Evolutionary conservation across 805 yeast genomes (phyloP).

Genomic region (Candida sithepensis): DNA sequence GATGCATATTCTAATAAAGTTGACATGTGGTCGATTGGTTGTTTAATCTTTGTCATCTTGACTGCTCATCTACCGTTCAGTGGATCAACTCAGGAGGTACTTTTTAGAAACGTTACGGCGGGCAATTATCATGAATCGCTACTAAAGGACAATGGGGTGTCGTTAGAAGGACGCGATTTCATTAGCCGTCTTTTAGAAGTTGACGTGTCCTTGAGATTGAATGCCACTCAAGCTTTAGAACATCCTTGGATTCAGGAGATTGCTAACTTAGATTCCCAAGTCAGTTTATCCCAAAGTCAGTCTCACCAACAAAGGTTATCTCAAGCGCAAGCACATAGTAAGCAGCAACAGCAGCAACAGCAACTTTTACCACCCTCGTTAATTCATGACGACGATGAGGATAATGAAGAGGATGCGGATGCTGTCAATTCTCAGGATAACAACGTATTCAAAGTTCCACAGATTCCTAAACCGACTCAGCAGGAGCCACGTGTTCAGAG

Average conservation of each 20-base stretch:
- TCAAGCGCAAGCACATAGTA: constrained; percentile 13
- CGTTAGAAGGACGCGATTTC: constrained; percentile 69
- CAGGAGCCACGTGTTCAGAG: neutral
- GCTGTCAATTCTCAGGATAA: neutral
- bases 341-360: neutral
- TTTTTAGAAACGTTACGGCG: constrained; percentile 67
- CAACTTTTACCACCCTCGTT: neutral
- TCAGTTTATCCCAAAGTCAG: constrained; percentile 67
- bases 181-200: constrained; percentile 68
- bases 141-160: constrained; percentile 54
- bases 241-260: constrained; percentile 74
- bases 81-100: constrained; percentile 83
- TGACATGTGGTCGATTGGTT: constrained; percentile 98
- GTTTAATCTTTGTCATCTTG: constrained; percentile 83
- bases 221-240: constrained; percentile 69
- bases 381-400: neutral
- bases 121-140: constrained; percentile 83
- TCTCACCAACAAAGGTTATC: constrained; percentile 56
- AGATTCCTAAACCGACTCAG: constrained; percentile 17
- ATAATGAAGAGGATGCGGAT: neutral
- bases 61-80: constrained; percentile 95
- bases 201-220: constrained; percentile 67
- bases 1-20: constrained; percentile 75
- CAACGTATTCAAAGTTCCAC: constrained; percentile 20
- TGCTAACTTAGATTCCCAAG: constrained; percentile 30